Evolutionary conservation across 2,329 filamentous ascomycete genomes (phyloP).

Genomic region (Sarocladium brachiariae): DNA sequence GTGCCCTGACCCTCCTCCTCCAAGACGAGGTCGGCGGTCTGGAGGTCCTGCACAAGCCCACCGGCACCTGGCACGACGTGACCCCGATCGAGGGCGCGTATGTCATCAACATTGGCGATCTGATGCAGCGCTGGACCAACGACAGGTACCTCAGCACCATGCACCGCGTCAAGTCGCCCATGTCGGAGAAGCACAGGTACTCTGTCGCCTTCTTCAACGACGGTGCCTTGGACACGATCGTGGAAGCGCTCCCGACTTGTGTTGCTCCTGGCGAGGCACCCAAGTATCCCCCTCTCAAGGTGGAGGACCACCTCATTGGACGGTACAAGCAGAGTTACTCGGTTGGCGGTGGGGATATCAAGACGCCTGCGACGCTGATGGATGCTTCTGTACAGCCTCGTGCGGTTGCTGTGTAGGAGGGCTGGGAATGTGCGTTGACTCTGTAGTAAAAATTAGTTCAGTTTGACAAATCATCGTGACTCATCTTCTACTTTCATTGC

Average conservation of each 20-base stretch:
- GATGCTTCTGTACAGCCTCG: not conserved
- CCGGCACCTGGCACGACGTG: constrained; percentile 34
- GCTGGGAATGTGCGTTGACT: no score
- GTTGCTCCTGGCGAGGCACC: not conserved
- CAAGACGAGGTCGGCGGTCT: constrained; percentile 37
- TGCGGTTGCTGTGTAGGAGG: not conserved
- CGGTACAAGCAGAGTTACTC: not conserved
- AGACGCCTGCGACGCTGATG: not conserved
- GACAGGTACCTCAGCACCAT: constrained; percentile 40
- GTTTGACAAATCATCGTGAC: not conserved
- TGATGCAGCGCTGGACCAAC: constrained; percentile 44
- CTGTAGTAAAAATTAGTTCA: no score
- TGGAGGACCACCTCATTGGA: not conserved
- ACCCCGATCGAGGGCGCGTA: constrained; percentile 33
- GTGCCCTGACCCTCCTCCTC: constrained; percentile 42
- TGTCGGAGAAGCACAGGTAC: not conserved
- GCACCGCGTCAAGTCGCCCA: constrained; percentile 27
- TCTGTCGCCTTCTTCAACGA: not conserved
- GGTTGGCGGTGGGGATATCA: not conserved
- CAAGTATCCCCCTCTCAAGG: not conserved
- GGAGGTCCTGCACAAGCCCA: constrained; percentile 32
- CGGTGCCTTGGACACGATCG: not conserved
- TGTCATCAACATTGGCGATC: constrained; percentile 47
- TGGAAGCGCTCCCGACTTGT: not conserved
- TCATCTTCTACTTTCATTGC: not conserved